Evolutionary conservation across 352 stramenopile species (phyloP).

Genomic region (Phytophthora hibernalis): DNA sequence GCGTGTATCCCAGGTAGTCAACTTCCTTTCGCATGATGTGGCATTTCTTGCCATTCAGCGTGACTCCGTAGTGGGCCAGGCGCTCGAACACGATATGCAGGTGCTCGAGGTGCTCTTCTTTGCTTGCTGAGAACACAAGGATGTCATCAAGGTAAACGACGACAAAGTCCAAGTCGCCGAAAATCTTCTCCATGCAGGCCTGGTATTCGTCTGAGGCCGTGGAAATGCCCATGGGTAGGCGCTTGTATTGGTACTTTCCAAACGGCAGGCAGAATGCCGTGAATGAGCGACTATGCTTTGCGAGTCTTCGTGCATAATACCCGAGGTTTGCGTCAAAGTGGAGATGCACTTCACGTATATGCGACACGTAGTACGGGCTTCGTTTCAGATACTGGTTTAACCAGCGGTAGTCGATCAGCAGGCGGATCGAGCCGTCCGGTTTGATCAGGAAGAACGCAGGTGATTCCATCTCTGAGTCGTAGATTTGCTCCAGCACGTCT

Average conservation of each 20-base stretch:
- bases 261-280: slow-evolving; percentile 12
- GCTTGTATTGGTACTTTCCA: slow-evolving; percentile 17
- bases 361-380: too few relatives aligned
- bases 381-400: too few relatives aligned
- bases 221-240: slow-evolving; percentile 4
- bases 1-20: slow-evolving; percentile 1
- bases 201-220: slow-evolving; percentile 16
- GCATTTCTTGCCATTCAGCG: slow-evolving; percentile 2
- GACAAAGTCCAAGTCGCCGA: slow-evolving; percentile 7
- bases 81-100: slow-evolving; percentile 5
- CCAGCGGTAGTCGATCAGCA: too few relatives aligned
- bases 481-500: too few relatives aligned
- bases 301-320: slow-evolving; percentile 7
- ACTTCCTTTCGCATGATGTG: slow-evolving; percentile 7
- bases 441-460: too few relatives aligned
- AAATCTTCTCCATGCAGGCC: slow-evolving; percentile 7
- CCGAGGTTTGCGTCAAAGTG: slow-evolving; percentile 12
- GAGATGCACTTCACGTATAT: slow-evolving; percentile 11
- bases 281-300: neutral
- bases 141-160: slow-evolving; percentile 15
- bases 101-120: slow-evolving; percentile 11
- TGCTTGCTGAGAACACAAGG: slow-evolving; percentile 5
- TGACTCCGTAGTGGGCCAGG: slow-evolving; percentile 7
- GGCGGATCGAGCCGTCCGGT: too few relatives aligned
- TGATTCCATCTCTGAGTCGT: too few relatives aligned